A percentile compares a stretch with the other conserved stretches of the same genome.
Conservation (phyloP, 495 filamentous ascomycete genomes). For the Penicillium lagena region DNA sequence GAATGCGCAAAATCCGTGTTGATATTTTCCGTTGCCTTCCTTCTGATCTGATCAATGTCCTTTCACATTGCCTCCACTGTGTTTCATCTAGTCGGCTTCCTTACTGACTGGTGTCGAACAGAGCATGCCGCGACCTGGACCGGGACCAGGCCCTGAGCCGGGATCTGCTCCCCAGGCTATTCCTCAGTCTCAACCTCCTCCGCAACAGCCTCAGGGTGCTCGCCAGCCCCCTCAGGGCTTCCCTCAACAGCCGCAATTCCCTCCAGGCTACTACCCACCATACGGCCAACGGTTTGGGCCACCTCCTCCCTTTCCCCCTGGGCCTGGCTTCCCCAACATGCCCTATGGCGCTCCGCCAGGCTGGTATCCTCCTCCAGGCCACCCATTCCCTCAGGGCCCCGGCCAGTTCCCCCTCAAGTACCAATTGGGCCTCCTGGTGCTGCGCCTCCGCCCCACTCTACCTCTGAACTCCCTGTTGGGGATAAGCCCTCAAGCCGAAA, state of each 20-base stretch:
- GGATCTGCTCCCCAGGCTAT: constrained; percentile 32
- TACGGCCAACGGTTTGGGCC: constrained; percentile 51
- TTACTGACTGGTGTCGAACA: constrained; percentile 23
- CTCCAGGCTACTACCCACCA: constrained; percentile 39
- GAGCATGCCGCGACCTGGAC: constrained; percentile 31
- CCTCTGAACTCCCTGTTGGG: constrained; percentile 38
- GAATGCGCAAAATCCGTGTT: constrained; percentile 92
- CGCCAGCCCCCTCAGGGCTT: constrained; percentile 41
- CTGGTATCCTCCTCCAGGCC: constrained; percentile 77
- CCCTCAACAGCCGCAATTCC: constrained; percentile 47
- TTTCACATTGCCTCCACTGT: neutral
- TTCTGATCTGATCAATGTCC: constrained; percentile 60
- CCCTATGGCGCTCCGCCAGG: constrained; percentile 61
- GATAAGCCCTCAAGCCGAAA: constrained; percentile 31
- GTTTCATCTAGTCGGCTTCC: constrained; percentile 1
- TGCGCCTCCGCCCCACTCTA: constrained; percentile 25
- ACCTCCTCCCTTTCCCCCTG: constrained; percentile 57
- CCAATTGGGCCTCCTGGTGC: constrained; percentile 34
- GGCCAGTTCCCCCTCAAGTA: constrained; percentile 51
- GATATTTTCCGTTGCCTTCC: constrained; percentile 99
- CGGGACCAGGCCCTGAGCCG: constrained; percentile 12
- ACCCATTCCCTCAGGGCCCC: constrained; percentile 63
- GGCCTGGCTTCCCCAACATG: constrained; percentile 53
- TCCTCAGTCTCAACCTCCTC: constrained; percentile 26
- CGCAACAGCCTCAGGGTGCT: constrained; percentile 35